These are phyloP conservation scores for Fusarium robinianum DNA, from an alignment of 2,329 filamentous ascomycete genomes.

Conservation along the genomic window DNA sequence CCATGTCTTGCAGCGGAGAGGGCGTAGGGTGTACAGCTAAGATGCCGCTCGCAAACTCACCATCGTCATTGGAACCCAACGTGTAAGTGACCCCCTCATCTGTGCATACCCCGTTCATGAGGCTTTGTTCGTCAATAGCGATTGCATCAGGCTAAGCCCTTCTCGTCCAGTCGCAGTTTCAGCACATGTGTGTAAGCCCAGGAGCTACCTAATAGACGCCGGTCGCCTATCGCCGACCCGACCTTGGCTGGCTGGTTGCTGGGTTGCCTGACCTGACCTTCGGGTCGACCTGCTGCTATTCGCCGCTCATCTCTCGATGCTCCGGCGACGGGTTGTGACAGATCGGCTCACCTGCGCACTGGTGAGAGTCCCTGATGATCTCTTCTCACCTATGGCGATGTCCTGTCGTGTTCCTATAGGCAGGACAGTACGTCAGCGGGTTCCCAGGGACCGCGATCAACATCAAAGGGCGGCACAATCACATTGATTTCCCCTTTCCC, in stretches of 20 bases:
- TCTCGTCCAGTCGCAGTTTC: slow-evolving; percentile 13
- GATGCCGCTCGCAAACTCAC: slow-evolving; percentile 16
- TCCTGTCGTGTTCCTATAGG: not conserved
- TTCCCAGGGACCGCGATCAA: not conserved
- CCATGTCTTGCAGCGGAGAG: slow-evolving; percentile 4
- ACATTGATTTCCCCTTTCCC: too few relatives aligned
- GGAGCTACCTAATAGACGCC: not conserved
- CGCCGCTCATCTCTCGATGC: not conserved
- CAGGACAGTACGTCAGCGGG: slow-evolving; percentile 1
- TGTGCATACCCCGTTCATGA: not conserved
- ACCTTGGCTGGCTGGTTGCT: slow-evolving; percentile 3
- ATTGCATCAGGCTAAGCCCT: slow-evolving; percentile 12
- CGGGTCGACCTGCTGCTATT: slow-evolving; percentile 4
- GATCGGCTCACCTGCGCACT: not conserved
- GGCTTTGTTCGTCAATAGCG: slow-evolving; percentile 3
- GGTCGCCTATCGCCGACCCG: slow-evolving; percentile 2
- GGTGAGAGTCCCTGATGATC: slow-evolving; percentile 21
- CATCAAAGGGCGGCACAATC: too few relatives aligned
- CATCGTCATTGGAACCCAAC: slow-evolving; percentile 25
- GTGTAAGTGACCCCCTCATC: slow-evolving; percentile 7
- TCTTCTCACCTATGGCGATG: too few relatives aligned
- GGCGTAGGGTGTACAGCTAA: not conserved
- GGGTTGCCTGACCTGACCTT: slow-evolving; percentile 2
- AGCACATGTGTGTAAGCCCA: slow-evolving; percentile 17
- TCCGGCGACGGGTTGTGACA: slow-evolving; percentile 6